phyloP scores from a whole-genome alignment of 2,329 filamentous ascomycete species.

The Geoglossum cookeanum region DNA sequence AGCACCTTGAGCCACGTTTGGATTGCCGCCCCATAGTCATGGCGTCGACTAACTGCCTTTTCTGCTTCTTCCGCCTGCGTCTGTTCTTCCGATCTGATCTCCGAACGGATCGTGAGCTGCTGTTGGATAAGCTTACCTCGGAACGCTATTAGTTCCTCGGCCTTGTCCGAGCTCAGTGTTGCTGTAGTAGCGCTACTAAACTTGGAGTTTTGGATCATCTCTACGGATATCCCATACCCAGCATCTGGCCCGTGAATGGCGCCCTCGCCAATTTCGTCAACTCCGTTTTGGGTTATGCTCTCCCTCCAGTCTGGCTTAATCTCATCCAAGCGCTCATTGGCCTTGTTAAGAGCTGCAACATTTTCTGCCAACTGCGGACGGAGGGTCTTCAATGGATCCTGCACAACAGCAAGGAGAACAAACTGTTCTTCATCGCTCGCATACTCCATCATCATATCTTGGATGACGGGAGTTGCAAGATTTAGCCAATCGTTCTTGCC shows the following conservation, averaged over 20 bases:
- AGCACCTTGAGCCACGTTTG: conserved; percentile 50
- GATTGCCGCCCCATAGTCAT: conserved; percentile 51
- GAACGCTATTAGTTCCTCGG: conserved; percentile 4
- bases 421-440: conserved; percentile 50
- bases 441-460: conserved; percentile 46
- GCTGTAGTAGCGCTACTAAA: conserved; percentile 13
- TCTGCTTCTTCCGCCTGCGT: conserved; percentile 21
- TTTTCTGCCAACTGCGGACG: conserved; percentile 25
- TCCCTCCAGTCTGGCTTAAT: conserved; percentile 25
- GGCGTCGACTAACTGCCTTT: conserved; percentile 22
- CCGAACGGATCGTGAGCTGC: conserved; percentile 18
- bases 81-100: conserved; percentile 23
- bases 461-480: conserved; percentile 43
- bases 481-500: conserved; percentile 43
- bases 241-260: conserved; percentile 6
- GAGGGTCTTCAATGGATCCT: conserved; percentile 38
- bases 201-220: conserved; percentile 17
- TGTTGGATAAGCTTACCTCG: conserved; percentile 6
- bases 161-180: conserved; percentile 11
- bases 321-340: conserved; percentile 22
- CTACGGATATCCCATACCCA: conserved; percentile 15
- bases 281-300: conserved; percentile 5
- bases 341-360: conserved; percentile 23
- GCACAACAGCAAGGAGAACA: conserved; percentile 56
- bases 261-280: not conserved